phyloP scores from a whole-genome alignment of 495 filamentous ascomycete genomes.

The Beverwykella pulmonaria region DNA sequence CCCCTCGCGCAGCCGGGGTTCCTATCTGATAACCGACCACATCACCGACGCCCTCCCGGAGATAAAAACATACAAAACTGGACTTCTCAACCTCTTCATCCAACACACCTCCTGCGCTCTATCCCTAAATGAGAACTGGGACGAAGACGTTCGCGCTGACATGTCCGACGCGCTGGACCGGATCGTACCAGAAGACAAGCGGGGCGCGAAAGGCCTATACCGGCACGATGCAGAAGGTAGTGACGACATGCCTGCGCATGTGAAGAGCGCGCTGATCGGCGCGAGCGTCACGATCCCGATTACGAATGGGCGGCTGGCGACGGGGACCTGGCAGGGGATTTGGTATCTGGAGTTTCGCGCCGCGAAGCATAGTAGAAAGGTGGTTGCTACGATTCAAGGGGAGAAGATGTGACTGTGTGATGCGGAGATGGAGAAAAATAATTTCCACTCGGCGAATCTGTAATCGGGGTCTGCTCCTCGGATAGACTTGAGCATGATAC shows the following conservation, averaged over 20 bases:
- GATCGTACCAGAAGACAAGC: slow-evolving; percentile 76
- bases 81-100: slow-evolving; percentile 83
- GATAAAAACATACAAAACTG: slow-evolving; percentile 76
- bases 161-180: slow-evolving; percentile 94
- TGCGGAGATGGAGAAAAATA: neutral
- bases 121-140: slow-evolving; percentile 93
- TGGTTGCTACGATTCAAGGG: slow-evolving; percentile 94
- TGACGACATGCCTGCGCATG: slow-evolving; percentile 93
- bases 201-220: slow-evolving; percentile 65
- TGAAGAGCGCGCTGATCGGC: slow-evolving; percentile 87
- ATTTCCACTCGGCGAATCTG: too few relatives aligned
- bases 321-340: slow-evolving; percentile 80
- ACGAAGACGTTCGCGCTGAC: slow-evolving; percentile 74
- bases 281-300: slow-evolving; percentile 89
- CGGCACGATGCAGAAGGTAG: slow-evolving; percentile 84
- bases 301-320: slow-evolving; percentile 74
- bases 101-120: slow-evolving; percentile 90
- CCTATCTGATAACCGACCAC: slow-evolving; percentile 83
- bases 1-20: slow-evolving; percentile 72
- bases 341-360: slow-evolving; percentile 94
- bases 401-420: slow-evolving; percentile 65
- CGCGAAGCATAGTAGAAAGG: slow-evolving; percentile 70
- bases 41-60: slow-evolving; percentile 72
- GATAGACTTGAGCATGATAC: too few relatives aligned
- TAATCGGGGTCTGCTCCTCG: too few relatives aligned